These are phyloP conservation scores for Aspergillus puulaauensis DNA, from an alignment of 2,329 filamentous ascomycete genomes.

Conservation along the genomic window DNA sequence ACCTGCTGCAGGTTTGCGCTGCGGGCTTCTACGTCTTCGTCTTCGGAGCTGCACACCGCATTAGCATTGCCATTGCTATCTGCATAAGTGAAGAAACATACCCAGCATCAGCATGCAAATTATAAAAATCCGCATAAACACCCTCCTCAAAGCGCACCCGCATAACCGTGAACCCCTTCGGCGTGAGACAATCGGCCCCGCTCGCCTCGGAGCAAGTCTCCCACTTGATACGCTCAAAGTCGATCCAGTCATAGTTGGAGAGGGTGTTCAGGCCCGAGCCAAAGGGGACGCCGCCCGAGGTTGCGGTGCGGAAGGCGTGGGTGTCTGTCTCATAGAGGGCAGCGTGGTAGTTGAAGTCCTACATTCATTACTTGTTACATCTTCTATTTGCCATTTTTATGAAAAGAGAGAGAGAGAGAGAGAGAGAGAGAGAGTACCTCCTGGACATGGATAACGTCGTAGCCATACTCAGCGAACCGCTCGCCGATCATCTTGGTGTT, in stretches of 20 bases:
- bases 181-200: constrained; percentile 62
- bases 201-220: constrained; percentile 50
- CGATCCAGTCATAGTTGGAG: constrained; percentile 57
- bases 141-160: constrained; percentile 53
- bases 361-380: not conserved
- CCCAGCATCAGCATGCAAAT: constrained; percentile 67
- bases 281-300: constrained; percentile 63
- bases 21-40: constrained; percentile 56
- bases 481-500: constrained; percentile 59
- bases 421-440: constrained; percentile 45
- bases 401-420: not conserved
- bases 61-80: not conserved
- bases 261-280: constrained; percentile 66
- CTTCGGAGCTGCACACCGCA: constrained; percentile 37
- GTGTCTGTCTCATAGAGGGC: constrained; percentile 57
- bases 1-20: constrained; percentile 61
- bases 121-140: constrained; percentile 64
- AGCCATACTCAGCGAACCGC: constrained; percentile 56
- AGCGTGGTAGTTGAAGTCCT: constrained; percentile 68
- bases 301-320: constrained; percentile 58
- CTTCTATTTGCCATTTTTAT: not conserved
- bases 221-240: constrained; percentile 61
- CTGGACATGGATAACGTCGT: constrained; percentile 65
- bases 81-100: constrained; percentile 14
- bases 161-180: constrained; percentile 71